Conservation (phyloP, 805 yeast species). For the Lipomyces japonicus region DNA sequence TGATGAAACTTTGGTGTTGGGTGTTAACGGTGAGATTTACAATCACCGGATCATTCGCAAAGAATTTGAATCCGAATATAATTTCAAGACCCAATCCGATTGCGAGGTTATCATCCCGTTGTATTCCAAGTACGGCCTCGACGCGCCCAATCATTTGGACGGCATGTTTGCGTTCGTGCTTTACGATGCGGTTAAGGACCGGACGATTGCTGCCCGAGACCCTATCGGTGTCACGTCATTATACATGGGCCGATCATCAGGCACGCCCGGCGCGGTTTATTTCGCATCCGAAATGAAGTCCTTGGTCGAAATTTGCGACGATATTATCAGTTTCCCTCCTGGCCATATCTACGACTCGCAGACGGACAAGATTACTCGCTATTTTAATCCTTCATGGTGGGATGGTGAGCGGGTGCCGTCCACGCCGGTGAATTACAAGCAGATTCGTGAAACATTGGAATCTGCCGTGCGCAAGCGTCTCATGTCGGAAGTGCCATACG, state of each 20-base stretch:
- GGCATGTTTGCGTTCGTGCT: slow-evolving; percentile 98
- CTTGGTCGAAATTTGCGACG: slow-evolving; percentile 90
- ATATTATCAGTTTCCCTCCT: slow-evolving; percentile 92
- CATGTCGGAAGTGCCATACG: slow-evolving; percentile 99
- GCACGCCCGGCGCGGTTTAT: slow-evolving; percentile 68
- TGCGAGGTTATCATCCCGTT: slow-evolving; percentile 98
- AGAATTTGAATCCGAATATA: slow-evolving; percentile 60
- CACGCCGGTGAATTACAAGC: slow-evolving; percentile 65
- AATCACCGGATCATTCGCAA: slow-evolving; percentile 89
- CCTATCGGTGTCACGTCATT: slow-evolving; percentile 96
- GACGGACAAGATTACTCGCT: slow-evolving; percentile 80
- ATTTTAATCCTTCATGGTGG: slow-evolving; percentile 94
- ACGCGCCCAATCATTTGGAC: slow-evolving; percentile 88
- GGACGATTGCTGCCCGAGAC: slow-evolving; percentile 95
- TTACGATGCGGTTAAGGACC: slow-evolving; percentile 77
- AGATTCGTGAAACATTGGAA: slow-evolving; percentile 78
- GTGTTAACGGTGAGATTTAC: slow-evolving; percentile 98
- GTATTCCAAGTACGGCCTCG: slow-evolving; percentile 78
- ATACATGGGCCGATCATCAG: slow-evolving; percentile 82
- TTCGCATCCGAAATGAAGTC: slow-evolving; percentile 96
- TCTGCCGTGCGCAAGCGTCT: slow-evolving; percentile 96
- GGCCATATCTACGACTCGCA: slow-evolving; percentile 94
- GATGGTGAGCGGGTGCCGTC: slow-evolving; percentile 73
- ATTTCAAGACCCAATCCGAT: slow-evolving; percentile 81
- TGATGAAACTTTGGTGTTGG: slow-evolving; percentile 67